Evolutionary conservation across 257 asterid species (phyloP), one percentile per base, ranked within the genome.

Genomic region (Verbascum thapsus): DNA sequence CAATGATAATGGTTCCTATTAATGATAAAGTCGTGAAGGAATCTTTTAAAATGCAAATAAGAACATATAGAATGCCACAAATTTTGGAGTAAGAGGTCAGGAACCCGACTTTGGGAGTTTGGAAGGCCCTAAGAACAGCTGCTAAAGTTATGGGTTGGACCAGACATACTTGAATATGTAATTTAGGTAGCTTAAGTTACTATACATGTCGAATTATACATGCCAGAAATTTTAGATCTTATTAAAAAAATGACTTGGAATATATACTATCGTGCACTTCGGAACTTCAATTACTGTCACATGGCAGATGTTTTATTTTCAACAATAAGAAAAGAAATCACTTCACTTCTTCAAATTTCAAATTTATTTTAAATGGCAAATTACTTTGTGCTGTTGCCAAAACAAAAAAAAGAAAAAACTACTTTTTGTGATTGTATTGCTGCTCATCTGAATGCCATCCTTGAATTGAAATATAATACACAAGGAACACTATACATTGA

Each of bases 1-100:
- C 44, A 71, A 55, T 52, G 43, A 64, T 68, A 47, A 43, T 11
- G 9, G 41, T 67, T 8, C 7, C 62, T 38, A 34, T 56, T 52
- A 71, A 42, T 32, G 26, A 11, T 30, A 68, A 44, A 32, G 13
- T 16, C 42, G 2, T n/a, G 37, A 13, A 51, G 22, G 32, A 43
- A 26, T 52, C 11, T 5, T 17, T n/a, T n/a, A n/a, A 19, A 8
- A 9, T 32, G 38, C 38, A 9, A 37, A 13, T 64, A 2, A 26
- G 2, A 26, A 26, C 5, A 26, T 26, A 1, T 26, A 26, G 32
- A 26, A 26, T 26, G 32, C 32, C 32, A 26, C 32, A 26, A 26
- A 26, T 26, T 26, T 1, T 5, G 2, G 32, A 26, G 32, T 26
- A n/a, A n/a, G n/a, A n/a, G n/a, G n/a, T n/a, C n/a, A n/a, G n/a